phyloP scores from a whole-genome alignment of 805 yeast species.

The Tetrapisispora arboricola region DNA sequence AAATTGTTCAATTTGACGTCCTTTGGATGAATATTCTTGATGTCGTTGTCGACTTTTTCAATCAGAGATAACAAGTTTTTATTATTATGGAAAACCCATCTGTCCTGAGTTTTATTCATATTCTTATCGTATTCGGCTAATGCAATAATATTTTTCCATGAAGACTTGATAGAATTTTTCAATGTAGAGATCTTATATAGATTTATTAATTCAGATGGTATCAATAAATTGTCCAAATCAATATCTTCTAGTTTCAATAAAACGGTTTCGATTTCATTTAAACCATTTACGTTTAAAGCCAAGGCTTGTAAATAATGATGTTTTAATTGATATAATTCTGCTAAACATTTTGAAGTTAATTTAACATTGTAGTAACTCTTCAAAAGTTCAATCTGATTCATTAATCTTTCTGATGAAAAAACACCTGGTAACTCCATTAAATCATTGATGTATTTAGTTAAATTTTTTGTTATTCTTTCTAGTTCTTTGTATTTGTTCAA shows the following conservation, averaged over 20 bases:
- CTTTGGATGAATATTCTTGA: slow-evolving; percentile 10
- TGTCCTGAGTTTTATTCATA: slow-evolving; percentile 5
- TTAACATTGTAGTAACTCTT: slow-evolving; percentile 15
- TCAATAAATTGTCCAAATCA: slow-evolving; percentile 6
- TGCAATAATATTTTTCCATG: slow-evolving; percentile 25
- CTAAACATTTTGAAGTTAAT: slow-evolving; percentile 21
- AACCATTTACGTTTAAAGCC: slow-evolving; percentile 22
- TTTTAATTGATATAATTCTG: slow-evolving; percentile 20
- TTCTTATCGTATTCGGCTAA: slow-evolving; percentile 29
- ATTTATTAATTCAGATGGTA: slow-evolving; percentile 18
- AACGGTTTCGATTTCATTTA: slow-evolving; percentile 12
- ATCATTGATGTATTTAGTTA: slow-evolving; percentile 45
- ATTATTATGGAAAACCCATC: background rate
- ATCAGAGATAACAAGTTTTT: slow-evolving; percentile 27
- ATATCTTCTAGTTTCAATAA: slow-evolving; percentile 2
- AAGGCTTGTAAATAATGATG: slow-evolving; percentile 23
- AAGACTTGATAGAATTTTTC: slow-evolving; percentile 33
- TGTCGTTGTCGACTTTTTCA: slow-evolving; percentile 27
- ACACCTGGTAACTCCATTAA: slow-evolving; percentile 86
- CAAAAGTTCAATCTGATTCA: slow-evolving; percentile 23
- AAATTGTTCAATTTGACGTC: slow-evolving; percentile 18
- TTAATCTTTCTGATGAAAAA: slow-evolving; percentile 66
- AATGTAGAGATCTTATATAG: slow-evolving; percentile 40
- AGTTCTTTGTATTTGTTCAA: slow-evolving; percentile 27
- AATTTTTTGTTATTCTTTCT: slow-evolving; percentile 30